phyloP scores from a whole-genome alignment of 306 rosid genomes.

The Lathyrus aphaca region DNA sequence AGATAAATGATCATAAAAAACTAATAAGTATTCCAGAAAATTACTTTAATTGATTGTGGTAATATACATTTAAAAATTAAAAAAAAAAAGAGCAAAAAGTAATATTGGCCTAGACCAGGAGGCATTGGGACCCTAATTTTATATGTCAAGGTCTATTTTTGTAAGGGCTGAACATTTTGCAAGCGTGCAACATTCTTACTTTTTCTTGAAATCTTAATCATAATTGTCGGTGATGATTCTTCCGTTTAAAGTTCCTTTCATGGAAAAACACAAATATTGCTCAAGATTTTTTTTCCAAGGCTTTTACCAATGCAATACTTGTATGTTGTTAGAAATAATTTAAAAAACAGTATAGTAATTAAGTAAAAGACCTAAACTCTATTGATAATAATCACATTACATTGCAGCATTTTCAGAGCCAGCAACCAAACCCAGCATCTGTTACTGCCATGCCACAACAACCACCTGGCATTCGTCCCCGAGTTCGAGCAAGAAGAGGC shows the following conservation, averaged over 20 bases:
- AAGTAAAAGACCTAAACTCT: too few relatives aligned
- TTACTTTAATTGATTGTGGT: too few relatives aligned
- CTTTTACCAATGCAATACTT: neutral
- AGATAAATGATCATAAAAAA: too few relatives aligned
- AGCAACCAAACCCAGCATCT: constrained; percentile 45
- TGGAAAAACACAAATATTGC: neutral
- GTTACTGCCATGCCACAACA: constrained; percentile 54
- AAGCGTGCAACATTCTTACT: constrained; percentile 13
- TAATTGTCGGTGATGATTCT: constrained; percentile 19
- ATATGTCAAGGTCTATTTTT: constrained; percentile 11
- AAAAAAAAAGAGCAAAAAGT: too few relatives aligned
- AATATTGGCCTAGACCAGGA: too few relatives aligned
- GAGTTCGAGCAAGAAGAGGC: constrained; percentile 96
- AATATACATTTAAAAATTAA: too few relatives aligned
- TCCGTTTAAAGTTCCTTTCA: neutral
- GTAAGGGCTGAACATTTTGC: constrained; percentile 19
- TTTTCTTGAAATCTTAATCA: neutral
- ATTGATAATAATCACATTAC: neutral
- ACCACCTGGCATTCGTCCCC: constrained; percentile 75
- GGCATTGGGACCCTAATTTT: constrained; percentile 8
- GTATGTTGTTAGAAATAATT: too few relatives aligned
- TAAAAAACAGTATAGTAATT: too few relatives aligned
- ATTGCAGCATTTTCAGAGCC: constrained; percentile 63
- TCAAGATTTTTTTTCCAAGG: neutral
- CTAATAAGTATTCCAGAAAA: too few relatives aligned